Base-by-base conservation (phyloP, 345 rosid species). In the Brassica cretica region DNA sequence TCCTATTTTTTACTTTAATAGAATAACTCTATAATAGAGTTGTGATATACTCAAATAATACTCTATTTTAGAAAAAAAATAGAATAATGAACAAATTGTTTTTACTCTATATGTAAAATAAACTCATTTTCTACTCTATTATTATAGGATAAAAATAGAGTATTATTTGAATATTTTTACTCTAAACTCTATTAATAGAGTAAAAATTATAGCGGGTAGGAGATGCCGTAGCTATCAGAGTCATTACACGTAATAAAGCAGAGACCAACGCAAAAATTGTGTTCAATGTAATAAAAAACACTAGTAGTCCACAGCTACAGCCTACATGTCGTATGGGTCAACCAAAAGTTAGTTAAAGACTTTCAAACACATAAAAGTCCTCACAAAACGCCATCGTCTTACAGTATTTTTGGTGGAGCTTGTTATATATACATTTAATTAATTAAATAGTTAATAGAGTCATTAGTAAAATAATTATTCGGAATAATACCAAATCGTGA, bases 261-360 rank as follows among this genome's bases (percentile, higher is more conserved):
- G 12, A 39, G 16, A 49, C 55, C n/a, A 3, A 49, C 3, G 19
- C 8, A 12, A 75, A 75, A 59, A 16, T 3, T 12, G n/a, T 41
- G 62, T 68, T 37, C 8, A 21, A 9, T 14, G 16, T 46, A 33
- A 66, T 66, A 11, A 14, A 7, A 15, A 37, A 37, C 44, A 10
- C 6, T 10, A 64, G 3, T 33, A 53, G n/a, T 66, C 19, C 27
- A 21, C 44, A 63, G 44, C 19, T 37, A 56, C 6, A 58, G 21
- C 72, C 32, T 24, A 60, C 64, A 12, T 58, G 73, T 53, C 62
- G 16, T 69, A 30, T 29, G 63, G 62, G 44, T 58, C 67, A 58
- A 29, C 74, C 68, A 68, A 68, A 44, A 14, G 33, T 65, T 25
- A 55, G 14, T 65, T 51, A 33, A 24, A 65, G 33, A 60, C 25